Conservation (phyloP, 148 eudicot genomes). For the Amaranthus cruentus region DNA sequence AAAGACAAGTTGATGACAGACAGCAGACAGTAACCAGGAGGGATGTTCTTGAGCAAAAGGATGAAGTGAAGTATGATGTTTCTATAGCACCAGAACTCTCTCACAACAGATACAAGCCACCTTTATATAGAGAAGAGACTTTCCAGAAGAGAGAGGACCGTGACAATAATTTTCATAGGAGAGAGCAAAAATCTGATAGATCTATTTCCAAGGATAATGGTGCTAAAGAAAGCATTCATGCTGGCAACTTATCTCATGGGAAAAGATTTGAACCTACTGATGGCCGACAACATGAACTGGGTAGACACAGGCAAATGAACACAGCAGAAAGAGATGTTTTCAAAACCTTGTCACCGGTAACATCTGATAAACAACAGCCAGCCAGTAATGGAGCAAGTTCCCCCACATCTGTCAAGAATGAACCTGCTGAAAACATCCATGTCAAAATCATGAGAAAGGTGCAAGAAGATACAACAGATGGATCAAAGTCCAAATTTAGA, state of each 20-base stretch:
- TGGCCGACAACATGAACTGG: conserved; percentile 20
- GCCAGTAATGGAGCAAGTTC: conserved; percentile 26
- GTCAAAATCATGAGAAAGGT: conserved; percentile 24
- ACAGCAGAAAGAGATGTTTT: conserved; percentile 21
- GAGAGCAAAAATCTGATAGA: conserved; percentile 19
- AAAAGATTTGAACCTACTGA: conserved; percentile 30
- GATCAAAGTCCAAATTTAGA: conserved; percentile 35
- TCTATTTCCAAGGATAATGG: conserved; percentile 27
- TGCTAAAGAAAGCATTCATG: conserved; percentile 24
- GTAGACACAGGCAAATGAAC: conserved; percentile 17
- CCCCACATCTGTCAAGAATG: conserved; percentile 20
- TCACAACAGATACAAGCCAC: conserved; percentile 28
- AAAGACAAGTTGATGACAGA: conserved; percentile 23
- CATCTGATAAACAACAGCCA: conserved; percentile 25
- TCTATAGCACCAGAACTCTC: conserved; percentile 25
- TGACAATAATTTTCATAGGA: conserved; percentile 28
- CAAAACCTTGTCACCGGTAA: conserved; percentile 24
- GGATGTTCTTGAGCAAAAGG: conserved; percentile 30
- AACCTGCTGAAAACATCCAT: conserved; percentile 22
- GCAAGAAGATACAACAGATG: conserved; percentile 40
- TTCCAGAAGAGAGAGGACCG: conserved; percentile 29
- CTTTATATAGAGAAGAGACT: conserved; percentile 22
- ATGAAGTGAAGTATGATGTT: conserved; percentile 28
- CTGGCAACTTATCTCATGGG: conserved; percentile 36
- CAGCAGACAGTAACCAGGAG: conserved; percentile 20